Conservation (phyloP, 2,329 filamentous ascomycete genomes). For the Pseudogymnoascus sp. region DNA sequence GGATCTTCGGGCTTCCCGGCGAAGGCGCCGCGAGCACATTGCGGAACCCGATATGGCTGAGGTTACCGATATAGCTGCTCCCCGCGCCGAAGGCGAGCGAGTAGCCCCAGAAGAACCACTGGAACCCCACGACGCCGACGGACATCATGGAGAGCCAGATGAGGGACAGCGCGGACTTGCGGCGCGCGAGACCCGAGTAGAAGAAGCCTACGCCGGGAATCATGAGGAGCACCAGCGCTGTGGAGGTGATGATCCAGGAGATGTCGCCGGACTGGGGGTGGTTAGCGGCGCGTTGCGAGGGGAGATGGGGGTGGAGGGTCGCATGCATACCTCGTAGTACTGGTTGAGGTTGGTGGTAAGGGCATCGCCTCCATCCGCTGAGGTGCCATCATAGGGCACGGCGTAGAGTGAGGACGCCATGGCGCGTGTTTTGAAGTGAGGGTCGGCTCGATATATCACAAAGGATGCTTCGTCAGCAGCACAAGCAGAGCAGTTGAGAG, state of each 20-base stretch:
- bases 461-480: not conserved
- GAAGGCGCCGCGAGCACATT: constrained; percentile 68
- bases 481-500: not conserved
- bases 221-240: constrained; percentile 82
- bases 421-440: not conserved
- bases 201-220: constrained; percentile 89
- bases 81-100: constrained; percentile 26
- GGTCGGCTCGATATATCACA: not conserved
- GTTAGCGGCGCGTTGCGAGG: constrained; percentile 1
- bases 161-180: constrained; percentile 81
- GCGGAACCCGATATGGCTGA: constrained; percentile 71
- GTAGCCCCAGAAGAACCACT: constrained; percentile 61
- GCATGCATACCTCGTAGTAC: constrained; percentile 65
- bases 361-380: constrained; percentile 51
- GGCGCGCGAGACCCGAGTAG: constrained; percentile 80
- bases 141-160: constrained; percentile 90
- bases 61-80: constrained; percentile 63
- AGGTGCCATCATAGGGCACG: constrained; percentile 45
- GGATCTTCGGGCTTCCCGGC: constrained; percentile 63
- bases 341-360: constrained; percentile 64
- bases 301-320: not conserved
- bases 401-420: constrained; percentile 18
- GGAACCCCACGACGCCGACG: constrained; percentile 72
- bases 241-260: constrained; percentile 73
- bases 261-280: constrained; percentile 63